Evolutionary conservation across 139 green algal genomes (phyloP).

Genomic region (Picochlorum sp.): DNA sequence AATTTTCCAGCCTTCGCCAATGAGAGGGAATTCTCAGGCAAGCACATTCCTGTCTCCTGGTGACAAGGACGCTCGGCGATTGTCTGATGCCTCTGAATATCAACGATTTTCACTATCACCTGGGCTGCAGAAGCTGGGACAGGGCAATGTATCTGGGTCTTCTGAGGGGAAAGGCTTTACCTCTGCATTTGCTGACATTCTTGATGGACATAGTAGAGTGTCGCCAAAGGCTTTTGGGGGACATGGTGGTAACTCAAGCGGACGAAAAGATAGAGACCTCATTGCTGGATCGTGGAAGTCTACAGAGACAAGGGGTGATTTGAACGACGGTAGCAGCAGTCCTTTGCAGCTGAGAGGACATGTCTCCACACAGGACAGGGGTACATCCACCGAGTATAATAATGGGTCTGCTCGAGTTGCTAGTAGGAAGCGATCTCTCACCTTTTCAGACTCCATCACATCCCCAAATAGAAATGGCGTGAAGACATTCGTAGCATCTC

Average conservation of each 20-base stretch:
- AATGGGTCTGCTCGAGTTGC: too few relatives aligned
- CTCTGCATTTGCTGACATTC: slow-evolving; percentile 22
- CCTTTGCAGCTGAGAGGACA: too few relatives aligned
- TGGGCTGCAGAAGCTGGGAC: not conserved
- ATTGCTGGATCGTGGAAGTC: too few relatives aligned
- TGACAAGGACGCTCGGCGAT: not conserved
- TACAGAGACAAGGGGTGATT: too few relatives aligned
- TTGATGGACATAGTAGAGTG: slow-evolving; percentile 9
- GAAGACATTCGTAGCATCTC: not conserved
- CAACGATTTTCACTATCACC: slow-evolving; percentile 8
- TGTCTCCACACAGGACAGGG: too few relatives aligned
- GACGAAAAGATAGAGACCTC: not conserved
- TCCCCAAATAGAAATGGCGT: too few relatives aligned
- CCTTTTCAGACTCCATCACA: too few relatives aligned
- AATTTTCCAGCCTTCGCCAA: slow-evolving; percentile 16
- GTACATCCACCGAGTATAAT: too few relatives aligned
- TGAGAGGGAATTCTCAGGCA: not conserved
- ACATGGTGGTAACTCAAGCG: not conserved
- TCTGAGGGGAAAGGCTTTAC: slow-evolving; percentile 3
- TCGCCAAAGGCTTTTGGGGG: not conserved
- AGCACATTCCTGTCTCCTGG: slow-evolving; percentile 9
- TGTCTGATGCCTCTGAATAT: not conserved
- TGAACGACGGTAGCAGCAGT: not conserved
- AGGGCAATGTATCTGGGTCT: not conserved
- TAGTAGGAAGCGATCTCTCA: too few relatives aligned